phyloP scores from a whole-genome alignment of 2,329 filamentous ascomycete genomes.

The Teratosphaeria viscida region DNA sequence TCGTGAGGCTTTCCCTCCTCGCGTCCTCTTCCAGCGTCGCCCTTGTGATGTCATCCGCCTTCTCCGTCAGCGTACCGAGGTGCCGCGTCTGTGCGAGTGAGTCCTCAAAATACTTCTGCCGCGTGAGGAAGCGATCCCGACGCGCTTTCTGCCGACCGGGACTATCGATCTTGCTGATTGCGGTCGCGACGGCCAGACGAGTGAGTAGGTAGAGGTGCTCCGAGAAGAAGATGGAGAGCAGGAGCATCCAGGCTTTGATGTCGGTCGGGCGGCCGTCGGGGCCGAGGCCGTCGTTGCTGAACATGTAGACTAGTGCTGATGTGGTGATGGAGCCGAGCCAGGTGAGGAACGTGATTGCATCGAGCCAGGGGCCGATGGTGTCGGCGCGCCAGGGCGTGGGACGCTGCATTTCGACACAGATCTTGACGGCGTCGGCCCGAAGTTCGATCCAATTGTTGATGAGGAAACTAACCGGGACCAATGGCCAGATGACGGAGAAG shows the following conservation, averaged over 20 bases:
- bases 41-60: conserved; percentile 49
- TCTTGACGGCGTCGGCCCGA: conserved; percentile 87
- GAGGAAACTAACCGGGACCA: conserved; percentile 81
- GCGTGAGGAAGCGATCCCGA: conserved; percentile 66
- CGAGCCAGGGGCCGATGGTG: conserved; percentile 87
- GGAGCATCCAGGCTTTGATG: conserved; percentile 68
- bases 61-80: conserved; percentile 36
- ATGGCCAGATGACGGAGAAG: conserved; percentile 88
- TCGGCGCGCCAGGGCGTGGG: conserved; percentile 85
- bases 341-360: conserved; percentile 75
- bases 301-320: conserved; percentile 80
- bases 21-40: conserved; percentile 52
- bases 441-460: conserved; percentile 96
- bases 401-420: conserved; percentile 77
- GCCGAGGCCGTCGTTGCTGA: conserved; percentile 58
- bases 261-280: conserved; percentile 55
- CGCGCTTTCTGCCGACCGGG: conserved; percentile 79
- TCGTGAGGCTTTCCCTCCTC: conserved; percentile 29
- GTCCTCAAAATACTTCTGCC: conserved; percentile 69
- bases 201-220: conserved; percentile 84
- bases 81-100: conserved; percentile 49
- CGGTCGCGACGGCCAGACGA: conserved; percentile 60
- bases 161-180: conserved; percentile 71
- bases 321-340: conserved; percentile 89
- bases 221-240: conserved; percentile 71